phyloP scores from a whole-genome alignment of 371 early-diverging fungal species.

The Mucor saturninus region DNA sequence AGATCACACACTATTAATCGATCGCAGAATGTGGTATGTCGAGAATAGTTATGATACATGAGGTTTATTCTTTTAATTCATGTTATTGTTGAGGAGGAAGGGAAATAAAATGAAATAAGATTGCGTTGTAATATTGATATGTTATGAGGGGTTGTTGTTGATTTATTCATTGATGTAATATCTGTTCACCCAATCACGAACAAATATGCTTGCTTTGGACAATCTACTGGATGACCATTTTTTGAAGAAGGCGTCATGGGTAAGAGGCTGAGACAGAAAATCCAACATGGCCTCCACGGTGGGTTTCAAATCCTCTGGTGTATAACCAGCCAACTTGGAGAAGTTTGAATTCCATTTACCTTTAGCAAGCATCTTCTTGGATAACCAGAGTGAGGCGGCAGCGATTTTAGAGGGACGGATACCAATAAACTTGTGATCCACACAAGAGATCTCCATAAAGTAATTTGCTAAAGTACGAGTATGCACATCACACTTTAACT shows the following conservation, averaged over 20 bases:
- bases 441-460: constrained; percentile 92
- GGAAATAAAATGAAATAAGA: too few species aligned
- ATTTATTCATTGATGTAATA: constrained; percentile 30
- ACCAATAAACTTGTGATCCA: constrained; percentile 84
- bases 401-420: constrained; percentile 83
- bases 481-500: constrained; percentile 81
- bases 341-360: constrained; percentile 80
- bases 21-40: too few species aligned
- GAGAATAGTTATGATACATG: too few species aligned
- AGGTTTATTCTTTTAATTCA: too few species aligned
- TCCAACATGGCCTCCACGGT: constrained; percentile 71
- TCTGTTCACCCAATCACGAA: constrained; percentile 58
- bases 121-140: too few species aligned
- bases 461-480: constrained; percentile 95
- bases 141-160: too few species aligned
- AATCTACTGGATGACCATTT: constrained; percentile 82
- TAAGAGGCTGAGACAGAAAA: constrained; percentile 58
- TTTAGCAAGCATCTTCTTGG: constrained; percentile 84
- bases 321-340: constrained; percentile 78
- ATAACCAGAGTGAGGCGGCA: constrained; percentile 86
- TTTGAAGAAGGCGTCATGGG: constrained; percentile 71
- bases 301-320: constrained; percentile 64
- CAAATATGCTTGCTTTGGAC: constrained; percentile 81
- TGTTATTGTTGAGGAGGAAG: too few species aligned
- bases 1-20: too few species aligned